Percentiles rank a stretch among this genome's conserved stretches.
Conservation (phyloP, 495 filamentous ascomycete species). For the Aeminium ludgeri region DNA sequence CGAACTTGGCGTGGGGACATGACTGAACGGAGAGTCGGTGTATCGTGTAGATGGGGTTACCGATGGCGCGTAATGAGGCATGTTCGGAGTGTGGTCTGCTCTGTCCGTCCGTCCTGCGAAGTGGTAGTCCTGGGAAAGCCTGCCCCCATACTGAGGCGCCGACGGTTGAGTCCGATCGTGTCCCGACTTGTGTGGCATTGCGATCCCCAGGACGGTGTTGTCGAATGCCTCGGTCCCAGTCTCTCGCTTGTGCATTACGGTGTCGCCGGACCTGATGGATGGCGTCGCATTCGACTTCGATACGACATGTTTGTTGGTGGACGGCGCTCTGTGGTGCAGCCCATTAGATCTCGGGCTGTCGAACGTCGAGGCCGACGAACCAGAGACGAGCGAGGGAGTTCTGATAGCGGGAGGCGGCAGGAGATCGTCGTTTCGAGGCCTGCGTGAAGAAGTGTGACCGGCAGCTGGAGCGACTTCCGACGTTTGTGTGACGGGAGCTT, state of each 20-base stretch:
- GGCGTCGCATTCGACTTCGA: slow-evolving; percentile 12
- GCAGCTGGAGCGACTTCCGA: slow-evolving; percentile 1
- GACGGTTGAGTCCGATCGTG: background rate
- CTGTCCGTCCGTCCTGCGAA: background rate
- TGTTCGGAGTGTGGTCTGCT: slow-evolving; percentile 5
- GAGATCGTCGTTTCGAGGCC: background rate
- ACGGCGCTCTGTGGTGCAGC: slow-evolving; percentile 22
- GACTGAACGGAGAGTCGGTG: slow-evolving; percentile 86
- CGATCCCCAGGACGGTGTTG: slow-evolving; percentile 23
- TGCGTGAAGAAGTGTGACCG: background rate
- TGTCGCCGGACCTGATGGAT: background rate
- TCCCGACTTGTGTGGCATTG: slow-evolving; percentile 19
- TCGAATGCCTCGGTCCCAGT: slow-evolving; percentile 16
- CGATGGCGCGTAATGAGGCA: slow-evolving; percentile 20
- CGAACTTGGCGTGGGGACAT: slow-evolving; percentile 87
- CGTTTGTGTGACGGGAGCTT: background rate
- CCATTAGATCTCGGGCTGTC: slow-evolving; percentile 24
- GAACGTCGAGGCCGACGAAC: slow-evolving; percentile 24
- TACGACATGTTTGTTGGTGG: slow-evolving; percentile 14
- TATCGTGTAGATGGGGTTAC: slow-evolving; percentile 80
- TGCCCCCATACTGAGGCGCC: background rate
- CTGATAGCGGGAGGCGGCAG: slow-evolving; percentile 8
- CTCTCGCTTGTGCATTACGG: slow-evolving; percentile 12
- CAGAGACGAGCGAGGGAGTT: slow-evolving; percentile 26
- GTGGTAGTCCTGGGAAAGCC: background rate